A percentile compares a stretch with the other conserved stretches of the same genome.
Conservation (phyloP, 2,329 filamentous ascomycete species). For the Cytospora schulzeri region DNA sequence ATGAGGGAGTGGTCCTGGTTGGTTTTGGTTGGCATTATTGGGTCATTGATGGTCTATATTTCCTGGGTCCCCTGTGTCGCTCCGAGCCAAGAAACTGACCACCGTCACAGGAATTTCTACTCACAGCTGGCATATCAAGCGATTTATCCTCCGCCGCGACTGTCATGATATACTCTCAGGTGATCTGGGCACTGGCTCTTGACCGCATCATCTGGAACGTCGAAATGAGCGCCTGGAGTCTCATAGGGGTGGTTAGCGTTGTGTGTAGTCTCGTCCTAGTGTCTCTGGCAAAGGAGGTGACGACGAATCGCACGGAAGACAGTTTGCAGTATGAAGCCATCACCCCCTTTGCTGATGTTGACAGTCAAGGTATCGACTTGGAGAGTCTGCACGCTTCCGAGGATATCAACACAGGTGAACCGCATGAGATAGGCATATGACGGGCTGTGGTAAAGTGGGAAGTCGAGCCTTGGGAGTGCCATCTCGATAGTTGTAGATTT, state of each 20-base stretch:
- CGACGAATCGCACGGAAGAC: not conserved
- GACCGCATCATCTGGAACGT: conserved; percentile 37
- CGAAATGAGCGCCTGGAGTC: conserved; percentile 13
- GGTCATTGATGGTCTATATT: conserved; percentile 66
- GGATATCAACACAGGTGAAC: not conserved
- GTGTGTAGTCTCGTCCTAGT: conserved; percentile 17
- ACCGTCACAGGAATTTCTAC: conserved; percentile 66
- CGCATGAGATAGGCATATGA: not conserved
- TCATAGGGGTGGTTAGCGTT: conserved; percentile 13
- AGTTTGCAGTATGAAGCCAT: not conserved
- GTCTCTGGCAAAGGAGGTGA: conserved; percentile 20
- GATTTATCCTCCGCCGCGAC: conserved; percentile 66
- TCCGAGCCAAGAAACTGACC: not conserved
- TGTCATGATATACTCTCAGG: conserved; percentile 60
- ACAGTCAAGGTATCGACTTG: conserved; percentile 4
- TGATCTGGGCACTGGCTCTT: conserved; percentile 52
- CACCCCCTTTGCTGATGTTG: not conserved
- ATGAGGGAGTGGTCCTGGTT: conserved; percentile 67
- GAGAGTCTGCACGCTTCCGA: conserved; percentile 15
- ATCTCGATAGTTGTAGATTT: too few species aligned
- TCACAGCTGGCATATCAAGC: conserved; percentile 74
- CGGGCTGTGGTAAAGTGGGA: not conserved
- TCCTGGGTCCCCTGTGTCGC: not conserved
- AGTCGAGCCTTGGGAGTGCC: not conserved
- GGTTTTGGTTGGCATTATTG: conserved; percentile 68